Conservation (phyloP, 2,329 filamentous ascomycete species). For the Domatiomyces catenatus region DNA sequence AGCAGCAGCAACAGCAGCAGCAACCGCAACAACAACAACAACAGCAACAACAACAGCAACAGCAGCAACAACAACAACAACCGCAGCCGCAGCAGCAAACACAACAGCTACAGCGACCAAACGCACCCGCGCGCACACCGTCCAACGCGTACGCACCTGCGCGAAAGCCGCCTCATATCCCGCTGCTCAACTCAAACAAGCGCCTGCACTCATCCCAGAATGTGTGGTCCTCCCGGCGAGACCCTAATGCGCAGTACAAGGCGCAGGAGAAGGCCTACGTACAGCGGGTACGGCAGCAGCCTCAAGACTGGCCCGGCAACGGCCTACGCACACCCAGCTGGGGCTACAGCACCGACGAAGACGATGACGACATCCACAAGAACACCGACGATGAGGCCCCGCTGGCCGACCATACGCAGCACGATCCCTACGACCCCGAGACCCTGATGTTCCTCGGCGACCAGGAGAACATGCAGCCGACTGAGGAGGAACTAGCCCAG, state of each 20-base stretch:
- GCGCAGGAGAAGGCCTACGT: slow-evolving; percentile 92
- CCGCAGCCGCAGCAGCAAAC: slow-evolving; percentile 12
- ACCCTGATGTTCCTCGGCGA: slow-evolving; percentile 74
- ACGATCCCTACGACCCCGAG: slow-evolving; percentile 81
- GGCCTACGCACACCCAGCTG: slow-evolving; percentile 55
- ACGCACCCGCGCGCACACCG: slow-evolving; percentile 54
- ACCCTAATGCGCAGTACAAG: slow-evolving; percentile 58
- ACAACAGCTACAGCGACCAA: slow-evolving; percentile 44
- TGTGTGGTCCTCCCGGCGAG: slow-evolving; percentile 39
- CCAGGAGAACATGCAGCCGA: slow-evolving; percentile 76
- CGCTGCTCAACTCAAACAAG: slow-evolving; percentile 27
- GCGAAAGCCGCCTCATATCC: slow-evolving; percentile 39
- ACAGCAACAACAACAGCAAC: slow-evolving; percentile 7
- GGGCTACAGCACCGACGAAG: slow-evolving; percentile 57
- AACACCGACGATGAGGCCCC: slow-evolving; percentile 74
- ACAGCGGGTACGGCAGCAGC: slow-evolving; percentile 73
- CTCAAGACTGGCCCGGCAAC: slow-evolving; percentile 45
- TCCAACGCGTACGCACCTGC: slow-evolving; percentile 62
- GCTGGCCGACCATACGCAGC: slow-evolving; percentile 65
- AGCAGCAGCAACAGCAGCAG: neutral
- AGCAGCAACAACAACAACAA: slow-evolving; percentile 19
- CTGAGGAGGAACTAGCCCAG: slow-evolving; percentile 76
- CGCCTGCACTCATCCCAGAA: slow-evolving; percentile 43
- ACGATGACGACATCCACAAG: slow-evolving; percentile 24
- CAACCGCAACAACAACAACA: slow-evolving; percentile 13